A percentile compares a stretch with the other conserved stretches of the same genome.
phyloP scores from a whole-genome alignment of 495 filamentous ascomycete genomes.

The Aspergillus asperescens region DNA sequence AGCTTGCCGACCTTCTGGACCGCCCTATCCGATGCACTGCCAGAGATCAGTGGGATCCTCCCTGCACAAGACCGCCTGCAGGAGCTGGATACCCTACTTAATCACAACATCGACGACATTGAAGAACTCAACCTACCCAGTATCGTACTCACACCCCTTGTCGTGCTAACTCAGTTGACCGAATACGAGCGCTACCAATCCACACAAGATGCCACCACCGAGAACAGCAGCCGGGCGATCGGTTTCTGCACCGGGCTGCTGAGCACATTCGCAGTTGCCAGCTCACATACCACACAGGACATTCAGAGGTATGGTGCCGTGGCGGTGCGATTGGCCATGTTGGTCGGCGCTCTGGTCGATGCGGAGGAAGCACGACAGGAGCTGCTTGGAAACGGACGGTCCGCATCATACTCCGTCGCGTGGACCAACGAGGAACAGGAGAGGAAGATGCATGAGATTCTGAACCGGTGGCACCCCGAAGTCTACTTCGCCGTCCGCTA shows the following conservation, averaged over 20 bases:
- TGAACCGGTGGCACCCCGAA: slow-evolving; percentile 13
- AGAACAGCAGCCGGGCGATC: slow-evolving; percentile 24
- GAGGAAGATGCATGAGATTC: neutral
- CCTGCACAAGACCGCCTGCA: neutral
- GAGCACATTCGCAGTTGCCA: slow-evolving; percentile 30
- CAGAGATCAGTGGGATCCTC: neutral
- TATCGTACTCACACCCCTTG: slow-evolving; percentile 26
- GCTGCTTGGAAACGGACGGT: neutral
- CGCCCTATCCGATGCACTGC: neutral
- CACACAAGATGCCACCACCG: neutral
- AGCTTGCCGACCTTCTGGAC: neutral
- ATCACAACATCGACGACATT: neutral
- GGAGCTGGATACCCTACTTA: neutral
- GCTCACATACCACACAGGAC: slow-evolving; percentile 12
- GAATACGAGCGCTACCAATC: slow-evolving; percentile 24
- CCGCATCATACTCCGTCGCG: slow-evolving; percentile 1
- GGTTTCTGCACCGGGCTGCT: slow-evolving; percentile 41
- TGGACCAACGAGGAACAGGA: neutral
- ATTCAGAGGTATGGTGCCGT: slow-evolving; percentile 25
- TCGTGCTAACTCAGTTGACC: slow-evolving; percentile 27
- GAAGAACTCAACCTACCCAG: slow-evolving; percentile 18
- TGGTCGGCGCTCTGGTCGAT: slow-evolving; percentile 32
- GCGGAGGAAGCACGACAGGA: slow-evolving; percentile 22
- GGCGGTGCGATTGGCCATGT: slow-evolving; percentile 30
- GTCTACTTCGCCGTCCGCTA: slow-evolving; percentile 43